phyloP scores from a whole-genome alignment of 164 flowering plant species.

The Magnolia officinalis region DNA sequence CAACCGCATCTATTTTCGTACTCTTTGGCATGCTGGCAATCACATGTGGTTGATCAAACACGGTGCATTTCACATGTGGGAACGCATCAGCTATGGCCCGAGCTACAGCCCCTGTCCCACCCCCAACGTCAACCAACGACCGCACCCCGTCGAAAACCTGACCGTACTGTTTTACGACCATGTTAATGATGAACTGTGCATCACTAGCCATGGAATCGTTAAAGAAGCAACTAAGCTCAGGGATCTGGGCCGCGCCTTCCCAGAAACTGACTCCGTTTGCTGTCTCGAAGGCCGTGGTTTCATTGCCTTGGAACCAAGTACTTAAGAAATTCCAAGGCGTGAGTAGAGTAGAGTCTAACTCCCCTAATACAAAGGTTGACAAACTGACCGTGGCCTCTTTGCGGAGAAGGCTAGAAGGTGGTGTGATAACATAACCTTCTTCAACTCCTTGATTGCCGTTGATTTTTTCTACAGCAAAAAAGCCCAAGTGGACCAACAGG shows the following conservation, averaged over 20 bases:
- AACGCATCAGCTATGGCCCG: not conserved
- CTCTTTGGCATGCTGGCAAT: conserved; percentile 15
- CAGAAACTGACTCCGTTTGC: conserved; percentile 18
- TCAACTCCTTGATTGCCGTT: not conserved
- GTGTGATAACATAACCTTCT: conserved; percentile 6
- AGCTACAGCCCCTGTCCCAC: not conserved
- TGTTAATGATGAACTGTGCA: conserved; percentile 18
- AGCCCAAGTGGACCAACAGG: conserved; percentile 19
- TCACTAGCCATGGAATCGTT: conserved; percentile 48
- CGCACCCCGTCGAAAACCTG: conserved; percentile 16
- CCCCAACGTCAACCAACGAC: not conserved
- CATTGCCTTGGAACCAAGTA: conserved; percentile 20
- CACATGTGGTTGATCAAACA: conserved; percentile 43
- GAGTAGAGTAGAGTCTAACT: conserved; percentile 24
- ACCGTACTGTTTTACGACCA: conserved; percentile 20
- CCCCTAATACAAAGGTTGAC: conserved; percentile 11
- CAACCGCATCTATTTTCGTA: conserved; percentile 16
- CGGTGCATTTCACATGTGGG: conserved; percentile 21
- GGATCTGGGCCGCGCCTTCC: conserved; percentile 6
- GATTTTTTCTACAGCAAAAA: not conserved
- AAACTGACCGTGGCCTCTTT: not conserved
- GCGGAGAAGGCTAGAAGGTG: conserved; percentile 6
- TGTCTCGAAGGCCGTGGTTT: conserved; percentile 22
- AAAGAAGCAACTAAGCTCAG: conserved; percentile 16
- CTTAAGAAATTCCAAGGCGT: conserved; percentile 20